Evolutionary conservation across 352 stramenopile genomes (phyloP).

Genomic region (Halophytophthora batemanensis): DNA sequence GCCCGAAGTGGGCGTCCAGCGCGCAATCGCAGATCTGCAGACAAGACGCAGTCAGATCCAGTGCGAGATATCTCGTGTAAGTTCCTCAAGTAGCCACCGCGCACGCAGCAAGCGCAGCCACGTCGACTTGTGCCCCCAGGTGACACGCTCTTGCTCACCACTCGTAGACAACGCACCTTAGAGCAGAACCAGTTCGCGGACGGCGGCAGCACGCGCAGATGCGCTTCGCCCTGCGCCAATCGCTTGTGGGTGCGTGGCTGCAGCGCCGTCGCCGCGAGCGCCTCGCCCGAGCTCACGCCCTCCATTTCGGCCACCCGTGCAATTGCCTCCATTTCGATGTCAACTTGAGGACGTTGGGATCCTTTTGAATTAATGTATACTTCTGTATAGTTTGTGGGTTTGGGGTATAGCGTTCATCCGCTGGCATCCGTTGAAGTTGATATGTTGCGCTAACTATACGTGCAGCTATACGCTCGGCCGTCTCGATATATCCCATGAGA

Average conservation of each 20-base stretch:
- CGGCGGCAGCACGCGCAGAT: constrained; percentile 46
- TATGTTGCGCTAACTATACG: no score
- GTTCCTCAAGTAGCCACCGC: background rate
- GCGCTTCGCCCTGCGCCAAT: constrained; percentile 1
- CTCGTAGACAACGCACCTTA: constrained; percentile 35
- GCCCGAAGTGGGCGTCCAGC: constrained; percentile 24
- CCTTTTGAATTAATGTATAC: no score
- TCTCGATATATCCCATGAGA: no score
- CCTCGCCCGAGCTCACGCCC: no score
- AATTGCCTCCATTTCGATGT: no score
- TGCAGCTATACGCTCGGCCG: no score
- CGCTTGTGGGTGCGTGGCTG: background rate
- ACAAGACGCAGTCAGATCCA: background rate
- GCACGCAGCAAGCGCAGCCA: no score
- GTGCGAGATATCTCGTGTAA: background rate
- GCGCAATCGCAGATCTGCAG: constrained; percentile 69
- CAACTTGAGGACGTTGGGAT: no score
- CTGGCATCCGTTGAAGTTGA: no score
- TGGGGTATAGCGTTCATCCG: no score
- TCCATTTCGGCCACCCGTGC: background rate
- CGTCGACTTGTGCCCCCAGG: no score
- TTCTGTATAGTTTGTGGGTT: no score
- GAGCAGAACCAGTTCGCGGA: constrained; percentile 82
- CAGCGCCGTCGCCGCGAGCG: background rate
- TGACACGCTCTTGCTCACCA: background rate